Conservation (phyloP, 192 early-diverging fungal species). For the Irineochytrium annulatum region DNA sequence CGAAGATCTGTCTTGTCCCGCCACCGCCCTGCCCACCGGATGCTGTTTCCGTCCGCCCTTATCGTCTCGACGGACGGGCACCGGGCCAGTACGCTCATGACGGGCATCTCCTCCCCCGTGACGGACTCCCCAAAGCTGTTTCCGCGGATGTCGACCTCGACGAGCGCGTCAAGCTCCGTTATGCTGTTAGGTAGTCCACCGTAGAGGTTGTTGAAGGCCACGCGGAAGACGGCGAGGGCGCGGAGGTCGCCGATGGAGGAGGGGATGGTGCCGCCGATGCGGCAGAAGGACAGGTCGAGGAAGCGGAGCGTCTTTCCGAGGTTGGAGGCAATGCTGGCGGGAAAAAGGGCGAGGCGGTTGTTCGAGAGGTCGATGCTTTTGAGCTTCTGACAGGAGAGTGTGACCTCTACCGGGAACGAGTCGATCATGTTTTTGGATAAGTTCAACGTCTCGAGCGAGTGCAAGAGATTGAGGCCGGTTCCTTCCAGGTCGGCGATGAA, state of each 20-base stretch:
- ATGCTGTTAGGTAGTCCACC: conserved; percentile 66
- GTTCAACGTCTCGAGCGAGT: conserved; percentile 55
- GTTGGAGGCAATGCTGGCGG: conserved; percentile 54
- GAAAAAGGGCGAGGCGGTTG: conserved; percentile 72
- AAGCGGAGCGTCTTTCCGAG: conserved; percentile 46
- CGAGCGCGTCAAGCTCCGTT: conserved; percentile 51
- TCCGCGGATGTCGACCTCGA: conserved; percentile 75
- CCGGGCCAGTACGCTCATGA: conserved; percentile 34
- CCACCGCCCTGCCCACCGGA: conserved; percentile 33
- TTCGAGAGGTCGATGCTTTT: conserved; percentile 70
- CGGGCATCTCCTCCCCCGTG: conserved; percentile 57
- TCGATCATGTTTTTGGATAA: conserved; percentile 73
- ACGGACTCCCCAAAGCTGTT: conserved; percentile 70
- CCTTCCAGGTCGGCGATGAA: conserved; percentile 61
- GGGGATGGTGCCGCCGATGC: conserved; percentile 65
- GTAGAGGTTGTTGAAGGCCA: conserved; percentile 74
- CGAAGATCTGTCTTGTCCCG: too few species aligned
- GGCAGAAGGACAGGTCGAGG: conserved; percentile 80
- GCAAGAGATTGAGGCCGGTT: conserved; percentile 59
- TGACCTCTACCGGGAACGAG: conserved; percentile 61
- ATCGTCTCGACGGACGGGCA: conserved; percentile 30
- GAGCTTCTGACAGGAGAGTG: conserved; percentile 49
- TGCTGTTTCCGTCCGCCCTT: conserved; percentile 31
- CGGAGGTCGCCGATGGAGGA: conserved; percentile 64
- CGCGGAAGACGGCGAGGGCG: conserved; percentile 52